A percentile compares a stretch with the other conserved stretches of the same genome.
These are phyloP conservation scores for Macadamia tetraphylla DNA, from an alignment of 164 flowering plant genomes.

Conservation along the genomic window DNA sequence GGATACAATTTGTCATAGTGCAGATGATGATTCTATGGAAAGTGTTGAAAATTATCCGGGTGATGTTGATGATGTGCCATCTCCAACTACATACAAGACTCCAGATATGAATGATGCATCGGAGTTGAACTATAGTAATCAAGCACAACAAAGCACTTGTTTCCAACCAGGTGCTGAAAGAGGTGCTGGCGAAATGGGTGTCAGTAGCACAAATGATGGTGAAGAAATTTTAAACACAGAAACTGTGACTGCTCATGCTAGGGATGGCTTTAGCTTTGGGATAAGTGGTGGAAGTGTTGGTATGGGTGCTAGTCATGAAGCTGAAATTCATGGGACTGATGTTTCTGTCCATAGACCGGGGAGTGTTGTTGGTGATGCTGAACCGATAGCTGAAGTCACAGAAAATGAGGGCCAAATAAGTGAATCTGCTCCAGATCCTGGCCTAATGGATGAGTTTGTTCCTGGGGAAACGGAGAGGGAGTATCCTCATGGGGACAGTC, in stretches of 20 bases:
- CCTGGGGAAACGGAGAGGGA: conserved; percentile 72
- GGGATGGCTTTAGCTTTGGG: conserved; percentile 83
- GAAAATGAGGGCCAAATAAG: conserved; percentile 95
- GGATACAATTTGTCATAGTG: conserved; percentile 74
- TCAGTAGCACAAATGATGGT: conserved; percentile 84
- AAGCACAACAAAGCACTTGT: conserved; percentile 90
- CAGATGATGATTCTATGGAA: conserved; percentile 81
- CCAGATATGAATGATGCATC: conserved; percentile 68
- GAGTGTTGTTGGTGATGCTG: conserved; percentile 86
- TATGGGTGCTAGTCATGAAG: conserved; percentile 99
- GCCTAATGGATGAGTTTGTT: conserved; percentile 76
- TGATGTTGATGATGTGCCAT: conserved; percentile 69
- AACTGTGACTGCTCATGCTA: conserved; percentile 58
- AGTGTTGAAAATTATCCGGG: conserved; percentile 96
- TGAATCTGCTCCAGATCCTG: conserved; percentile 81
- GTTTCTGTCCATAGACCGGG: conserved; percentile 66
- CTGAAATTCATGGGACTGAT: conserved; percentile 92
- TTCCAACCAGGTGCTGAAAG: conserved; percentile 57
- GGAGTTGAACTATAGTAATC: conserved; percentile 76
- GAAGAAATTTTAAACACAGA: conserved; percentile 83
- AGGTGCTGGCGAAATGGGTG: conserved; percentile 65
- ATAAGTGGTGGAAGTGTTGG: conserved; percentile 97
- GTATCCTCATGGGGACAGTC: conserved; percentile 83
- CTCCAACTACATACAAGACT: conserved; percentile 46
- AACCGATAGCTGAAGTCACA: conserved; percentile 67